Evolutionary conservation across 331 rosid genomes (phyloP), one percentile per base, ranked within the genome.

Genomic region (Quercus phellos): DNA sequence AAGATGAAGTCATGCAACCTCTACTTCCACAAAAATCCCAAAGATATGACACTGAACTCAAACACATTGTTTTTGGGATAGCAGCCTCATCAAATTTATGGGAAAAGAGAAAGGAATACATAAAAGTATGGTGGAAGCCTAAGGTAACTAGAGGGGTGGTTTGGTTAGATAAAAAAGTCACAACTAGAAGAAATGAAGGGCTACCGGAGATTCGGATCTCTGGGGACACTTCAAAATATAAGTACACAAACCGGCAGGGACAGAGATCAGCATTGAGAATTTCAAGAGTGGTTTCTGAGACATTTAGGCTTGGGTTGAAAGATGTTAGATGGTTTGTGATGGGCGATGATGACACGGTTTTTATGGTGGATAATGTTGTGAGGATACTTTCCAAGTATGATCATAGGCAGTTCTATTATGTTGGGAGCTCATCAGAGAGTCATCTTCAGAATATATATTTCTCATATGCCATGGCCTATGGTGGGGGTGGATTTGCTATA

Each of bases 311-410:
- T 22, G 99, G 98, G n/a, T 5, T 91, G 88, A 80, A 89, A 82
- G 98, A 95, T 64, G 97, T 91, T 76, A 87, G 97, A 50, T 95
- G 98, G 99, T 90, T 91, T 35, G 92, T 95, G 29, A 91, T 95
- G 98, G 97, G 99, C 4, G 98, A 95, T 14, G 99, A 95, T 75
- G 98, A 93, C 84, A 95, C 97, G 0, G 86, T 95, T 24, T 95
- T 95, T 43, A 46, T 91, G n/a, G 96, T 89, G 14, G 95, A 95
- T 1, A 95, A 95, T 79, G 77, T 91, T 74, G 90, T 89, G 51
- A 88, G 93, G 54, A 72, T 88, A 56, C 84, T 95, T 27, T 75
- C 85, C 1, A 93, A 93, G 77, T 93, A 95, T 34, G 94, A 95
- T 13, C 97, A 95, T 54, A 84, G 86, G 3, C 88, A 93, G 34